Evolutionary conservation across 2,329 filamentous ascomycete species (phyloP).

Genomic region (Zelopaecilomyces penicillatus): DNA sequence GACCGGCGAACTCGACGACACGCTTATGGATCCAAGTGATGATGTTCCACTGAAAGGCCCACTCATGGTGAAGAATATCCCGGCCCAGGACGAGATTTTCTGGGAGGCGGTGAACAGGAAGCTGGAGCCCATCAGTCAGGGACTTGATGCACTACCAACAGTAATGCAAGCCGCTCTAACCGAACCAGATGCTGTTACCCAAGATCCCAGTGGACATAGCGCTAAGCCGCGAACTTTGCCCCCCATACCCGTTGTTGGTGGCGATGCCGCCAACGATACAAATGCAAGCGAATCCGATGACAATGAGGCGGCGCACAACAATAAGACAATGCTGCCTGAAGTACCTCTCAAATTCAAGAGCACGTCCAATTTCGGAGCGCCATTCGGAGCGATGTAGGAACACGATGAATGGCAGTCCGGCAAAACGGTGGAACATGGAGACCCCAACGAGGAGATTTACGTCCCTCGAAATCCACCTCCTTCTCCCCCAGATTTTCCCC

Average conservation of each 20-base stretch:
- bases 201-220: constrained; percentile 9
- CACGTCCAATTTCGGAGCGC: constrained; percentile 40
- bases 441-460: too few species aligned
- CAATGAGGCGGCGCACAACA: constrained; percentile 16
- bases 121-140: constrained; percentile 40
- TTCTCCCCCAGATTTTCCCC: too few species aligned
- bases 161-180: constrained; percentile 24
- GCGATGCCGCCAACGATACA: constrained; percentile 16
- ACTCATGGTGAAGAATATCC: constrained; percentile 46
- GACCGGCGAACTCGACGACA: constrained; percentile 16
- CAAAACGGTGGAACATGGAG: too few species aligned
- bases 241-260: constrained; percentile 10
- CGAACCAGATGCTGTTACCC: constrained; percentile 17
- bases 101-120: constrained; percentile 42
- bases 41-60: constrained; percentile 44
- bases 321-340: constrained; percentile 28
- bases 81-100: constrained; percentile 48
- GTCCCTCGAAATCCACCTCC: too few species aligned
- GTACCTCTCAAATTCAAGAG: constrained; percentile 37
- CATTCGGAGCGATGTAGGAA: constrained; percentile 26
- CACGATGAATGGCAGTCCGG: background rate
- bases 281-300: constrained; percentile 11
- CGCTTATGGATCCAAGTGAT: constrained; percentile 29
- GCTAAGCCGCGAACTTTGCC: constrained; percentile 10
- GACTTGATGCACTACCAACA: constrained; percentile 38